These are phyloP conservation scores for Pseudocercospora fijiensis DNA, from an alignment of 2,329 filamentous ascomycete genomes.

Conservation along the genomic window DNA sequence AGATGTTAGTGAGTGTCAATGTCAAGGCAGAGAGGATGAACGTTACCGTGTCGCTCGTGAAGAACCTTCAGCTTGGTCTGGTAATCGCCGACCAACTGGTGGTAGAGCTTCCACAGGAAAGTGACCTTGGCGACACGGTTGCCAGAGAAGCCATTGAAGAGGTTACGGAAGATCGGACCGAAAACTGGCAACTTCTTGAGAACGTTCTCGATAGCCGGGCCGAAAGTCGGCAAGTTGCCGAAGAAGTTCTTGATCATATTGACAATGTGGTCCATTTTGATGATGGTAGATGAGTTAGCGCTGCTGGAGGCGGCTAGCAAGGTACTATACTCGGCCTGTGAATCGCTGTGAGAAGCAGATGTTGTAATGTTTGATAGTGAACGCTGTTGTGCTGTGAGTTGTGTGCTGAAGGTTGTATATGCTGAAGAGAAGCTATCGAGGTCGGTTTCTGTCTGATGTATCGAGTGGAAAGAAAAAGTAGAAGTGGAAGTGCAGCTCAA, in stretches of 20 bases:
- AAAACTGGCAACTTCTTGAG: too few species aligned
- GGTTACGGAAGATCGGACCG: not conserved
- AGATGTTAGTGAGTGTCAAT: not conserved
- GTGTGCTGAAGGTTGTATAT: not conserved
- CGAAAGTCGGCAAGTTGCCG: not conserved
- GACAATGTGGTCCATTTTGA: not conserved
- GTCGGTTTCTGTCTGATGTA: not conserved
- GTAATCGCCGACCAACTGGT: constrained; percentile 25
- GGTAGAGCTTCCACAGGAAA: constrained; percentile 24
- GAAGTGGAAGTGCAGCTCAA: not conserved
- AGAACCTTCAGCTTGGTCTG: constrained; percentile 16
- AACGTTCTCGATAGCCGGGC: too few species aligned
- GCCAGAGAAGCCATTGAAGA: constrained; percentile 22
- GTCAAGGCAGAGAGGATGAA: not conserved
- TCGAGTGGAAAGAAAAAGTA: not conserved
- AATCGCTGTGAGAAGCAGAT: not conserved
- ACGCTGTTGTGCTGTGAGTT: not conserved
- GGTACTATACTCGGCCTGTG: not conserved
- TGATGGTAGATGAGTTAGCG: not conserved
- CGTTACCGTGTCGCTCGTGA: constrained; percentile 22
- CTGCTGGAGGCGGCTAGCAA: not conserved
- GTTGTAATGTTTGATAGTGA: too few species aligned
- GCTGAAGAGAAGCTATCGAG: not conserved
- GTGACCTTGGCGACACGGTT: constrained; percentile 27
- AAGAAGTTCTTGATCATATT: constrained; percentile 6